These are phyloP conservation scores for Fusarium kyushuense DNA, from an alignment of 2,329 filamentous ascomycete genomes.

Conservation along the genomic window DNA sequence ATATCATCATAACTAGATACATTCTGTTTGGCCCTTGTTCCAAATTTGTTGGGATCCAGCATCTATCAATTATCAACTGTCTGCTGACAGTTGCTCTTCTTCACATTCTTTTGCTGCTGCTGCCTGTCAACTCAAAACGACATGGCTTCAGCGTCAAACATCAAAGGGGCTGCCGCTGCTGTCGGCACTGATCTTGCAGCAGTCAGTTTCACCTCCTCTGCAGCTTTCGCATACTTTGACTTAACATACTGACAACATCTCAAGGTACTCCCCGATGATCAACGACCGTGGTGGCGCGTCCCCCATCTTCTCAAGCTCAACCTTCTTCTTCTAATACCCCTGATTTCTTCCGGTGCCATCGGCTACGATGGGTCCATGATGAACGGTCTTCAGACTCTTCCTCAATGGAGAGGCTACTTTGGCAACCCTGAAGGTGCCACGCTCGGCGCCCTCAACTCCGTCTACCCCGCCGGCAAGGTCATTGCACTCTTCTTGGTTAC, in stretches of 20 bases:
- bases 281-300: slow-evolving; percentile 57
- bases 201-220: neutral
- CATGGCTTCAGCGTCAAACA: slow-evolving; percentile 18
- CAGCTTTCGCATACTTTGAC: accelerated
- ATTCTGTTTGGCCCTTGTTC: neutral
- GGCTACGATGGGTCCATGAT: slow-evolving; percentile 62
- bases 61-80: neutral
- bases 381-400: slow-evolving; percentile 59
- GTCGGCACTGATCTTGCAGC: slow-evolving; percentile 35
- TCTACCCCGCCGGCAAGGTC: slow-evolving; percentile 56
- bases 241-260: neutral
- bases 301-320: slow-evolving; percentile 59
- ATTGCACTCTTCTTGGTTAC: slow-evolving; percentile 53
- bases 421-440: slow-evolving; percentile 52
- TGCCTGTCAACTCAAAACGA: neutral
- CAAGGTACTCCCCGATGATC: slow-evolving; percentile 56
- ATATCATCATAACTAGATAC: slow-evolving; percentile 1
- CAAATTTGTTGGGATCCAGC: neutral
- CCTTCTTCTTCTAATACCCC: slow-evolving; percentile 57
- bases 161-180: slow-evolving; percentile 27
- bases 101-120: neutral
- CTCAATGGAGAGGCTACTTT: slow-evolving; percentile 58
- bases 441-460: slow-evolving; percentile 55
- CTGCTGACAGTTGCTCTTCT: too few species aligned
- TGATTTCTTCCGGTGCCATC: slow-evolving; percentile 57